Percentiles rank a stretch among this genome's conserved stretches.
phyloP scores from a whole-genome alignment of 2,329 filamentous ascomycete genomes.

The Fusarium liriodendri region DNA sequence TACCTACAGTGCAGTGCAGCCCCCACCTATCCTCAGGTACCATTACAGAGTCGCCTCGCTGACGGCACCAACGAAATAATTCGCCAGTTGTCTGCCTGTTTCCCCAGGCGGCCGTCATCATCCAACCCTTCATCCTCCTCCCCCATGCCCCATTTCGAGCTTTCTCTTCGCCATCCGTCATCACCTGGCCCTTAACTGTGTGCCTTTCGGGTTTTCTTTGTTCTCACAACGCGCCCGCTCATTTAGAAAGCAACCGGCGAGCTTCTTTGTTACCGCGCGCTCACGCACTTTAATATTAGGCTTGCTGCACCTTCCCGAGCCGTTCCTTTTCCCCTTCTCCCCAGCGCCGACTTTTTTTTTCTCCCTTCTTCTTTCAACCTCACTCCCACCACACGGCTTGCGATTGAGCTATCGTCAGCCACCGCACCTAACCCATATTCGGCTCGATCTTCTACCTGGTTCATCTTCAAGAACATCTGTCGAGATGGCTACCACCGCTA shows the following conservation, averaged over 20 bases:
- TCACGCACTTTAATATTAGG: slow-evolving; percentile 30
- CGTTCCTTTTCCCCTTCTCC: slow-evolving; percentile 40
- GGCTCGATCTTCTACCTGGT: slow-evolving; percentile 26
- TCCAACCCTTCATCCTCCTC: slow-evolving; percentile 33
- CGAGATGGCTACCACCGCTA: slow-evolving; percentile 71
- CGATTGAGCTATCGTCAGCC: slow-evolving; percentile 43
- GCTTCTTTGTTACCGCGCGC: slow-evolving; percentile 19
- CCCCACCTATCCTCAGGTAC: not conserved
- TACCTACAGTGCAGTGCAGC: not conserved
- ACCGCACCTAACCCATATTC: slow-evolving; percentile 28
- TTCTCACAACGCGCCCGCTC: slow-evolving; percentile 19
- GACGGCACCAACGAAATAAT: slow-evolving; percentile 26
- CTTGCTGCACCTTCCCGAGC: slow-evolving; percentile 32
- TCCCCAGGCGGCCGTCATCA: slow-evolving; percentile 31
- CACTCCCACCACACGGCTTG: slow-evolving; percentile 36
- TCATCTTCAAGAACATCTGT: slow-evolving; percentile 21
- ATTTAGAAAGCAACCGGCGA: slow-evolving; percentile 29
- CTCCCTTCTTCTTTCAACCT: slow-evolving; percentile 41
- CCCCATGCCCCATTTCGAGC: slow-evolving; percentile 31
- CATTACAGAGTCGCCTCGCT: slow-evolving; percentile 29
- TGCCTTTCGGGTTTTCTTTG: slow-evolving; percentile 25
- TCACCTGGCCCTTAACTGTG: slow-evolving; percentile 26
- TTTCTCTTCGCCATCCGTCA: slow-evolving; percentile 32
- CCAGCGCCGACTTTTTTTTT: slow-evolving; percentile 41
- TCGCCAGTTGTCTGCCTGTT: slow-evolving; percentile 26